Conservation (phyloP, 139 green algal species). For the Medakamo hakoo region DNA sequence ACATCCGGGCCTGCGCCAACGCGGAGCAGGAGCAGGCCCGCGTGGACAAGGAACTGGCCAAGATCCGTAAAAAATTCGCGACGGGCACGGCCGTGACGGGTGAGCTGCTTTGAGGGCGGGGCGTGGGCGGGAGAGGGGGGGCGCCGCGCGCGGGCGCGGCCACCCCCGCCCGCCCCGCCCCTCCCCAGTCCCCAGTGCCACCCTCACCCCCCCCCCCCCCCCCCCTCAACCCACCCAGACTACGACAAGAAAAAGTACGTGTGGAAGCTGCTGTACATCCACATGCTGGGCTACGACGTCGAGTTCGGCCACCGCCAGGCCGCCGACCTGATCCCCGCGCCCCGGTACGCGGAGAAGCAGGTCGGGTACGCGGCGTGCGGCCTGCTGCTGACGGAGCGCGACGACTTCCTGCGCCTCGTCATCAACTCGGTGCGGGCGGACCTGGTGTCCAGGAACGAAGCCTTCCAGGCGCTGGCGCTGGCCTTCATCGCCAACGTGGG, state of each 20-base stretch:
- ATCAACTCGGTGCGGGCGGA: conserved; percentile 95
- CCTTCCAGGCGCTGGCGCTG: conserved; percentile 87
- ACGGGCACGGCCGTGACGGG: conserved; percentile 42
- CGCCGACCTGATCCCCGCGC: conserved; percentile 75
- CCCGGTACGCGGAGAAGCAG: conserved; percentile 95
- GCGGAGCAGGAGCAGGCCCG: conserved; percentile 78
- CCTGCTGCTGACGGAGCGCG: conserved; percentile 80
- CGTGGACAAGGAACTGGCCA: conserved; percentile 96
- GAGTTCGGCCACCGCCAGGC: conserved; percentile 98
- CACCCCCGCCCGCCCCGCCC: too few species aligned
- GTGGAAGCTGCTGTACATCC: conserved; percentile 99
- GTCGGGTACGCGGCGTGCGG: conserved; percentile 88
- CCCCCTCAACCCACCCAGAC: conserved; percentile 17
- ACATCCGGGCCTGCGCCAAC: conserved; percentile 74
- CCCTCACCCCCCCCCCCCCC: too few species aligned
- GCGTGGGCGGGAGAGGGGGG: too few species aligned
- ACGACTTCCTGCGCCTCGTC: conserved; percentile 91
- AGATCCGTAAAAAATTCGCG: conserved; percentile 90
- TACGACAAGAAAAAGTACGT: conserved; percentile 99
- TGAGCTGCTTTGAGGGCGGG: conserved; percentile 1
- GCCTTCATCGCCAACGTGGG: conserved; percentile 83
- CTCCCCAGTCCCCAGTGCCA: too few species aligned
- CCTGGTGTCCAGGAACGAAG: conserved; percentile 81
- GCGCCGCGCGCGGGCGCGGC: too few species aligned
- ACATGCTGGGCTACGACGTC: conserved; percentile 97